Conservation (phyloP, 495 filamentous ascomycete genomes). For the Podospora conica region DNA sequence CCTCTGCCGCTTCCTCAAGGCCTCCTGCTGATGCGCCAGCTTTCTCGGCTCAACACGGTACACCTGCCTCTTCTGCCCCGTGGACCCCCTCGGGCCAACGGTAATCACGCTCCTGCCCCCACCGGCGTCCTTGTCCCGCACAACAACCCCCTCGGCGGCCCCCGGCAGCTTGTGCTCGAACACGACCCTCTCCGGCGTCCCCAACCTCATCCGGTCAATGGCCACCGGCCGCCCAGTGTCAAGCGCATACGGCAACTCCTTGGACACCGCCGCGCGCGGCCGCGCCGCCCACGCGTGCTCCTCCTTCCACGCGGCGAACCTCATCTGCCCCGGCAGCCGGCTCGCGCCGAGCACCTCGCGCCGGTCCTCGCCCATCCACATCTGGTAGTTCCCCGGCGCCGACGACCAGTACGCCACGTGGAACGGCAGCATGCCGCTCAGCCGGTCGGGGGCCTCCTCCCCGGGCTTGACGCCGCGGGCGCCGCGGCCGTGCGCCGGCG, state of each 20-base stretch:
- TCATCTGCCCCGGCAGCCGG: constrained; percentile 35
- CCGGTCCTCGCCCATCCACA: constrained; percentile 40
- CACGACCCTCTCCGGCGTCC: constrained; percentile 10
- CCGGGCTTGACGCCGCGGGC: too few species aligned
- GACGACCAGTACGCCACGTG: constrained; percentile 36
- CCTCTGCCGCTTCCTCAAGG: not conserved
- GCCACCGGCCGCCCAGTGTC: not conserved
- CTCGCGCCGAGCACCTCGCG: constrained; percentile 39
- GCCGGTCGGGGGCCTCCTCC: constrained; percentile 19
- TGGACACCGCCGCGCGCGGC: constrained; percentile 33
- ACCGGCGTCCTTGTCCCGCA: constrained; percentile 14
- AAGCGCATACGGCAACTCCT: constrained; percentile 24
- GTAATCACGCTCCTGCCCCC: constrained; percentile 3
- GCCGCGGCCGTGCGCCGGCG: not conserved
- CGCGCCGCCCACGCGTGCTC: not conserved
- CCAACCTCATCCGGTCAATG: not conserved
- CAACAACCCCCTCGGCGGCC: constrained; percentile 12
- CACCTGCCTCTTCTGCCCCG: not conserved
- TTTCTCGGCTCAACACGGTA: not conserved
- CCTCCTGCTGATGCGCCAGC: not conserved
- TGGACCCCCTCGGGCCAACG: not conserved
- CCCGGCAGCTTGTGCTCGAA: constrained; percentile 19
- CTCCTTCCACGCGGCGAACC: constrained; percentile 10
- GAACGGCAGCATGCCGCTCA: constrained; percentile 41
- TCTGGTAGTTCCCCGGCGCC: constrained; percentile 29